Conservation (phyloP, 768 basidiomycete genomes). For the Tulasnella calospora region DNA sequence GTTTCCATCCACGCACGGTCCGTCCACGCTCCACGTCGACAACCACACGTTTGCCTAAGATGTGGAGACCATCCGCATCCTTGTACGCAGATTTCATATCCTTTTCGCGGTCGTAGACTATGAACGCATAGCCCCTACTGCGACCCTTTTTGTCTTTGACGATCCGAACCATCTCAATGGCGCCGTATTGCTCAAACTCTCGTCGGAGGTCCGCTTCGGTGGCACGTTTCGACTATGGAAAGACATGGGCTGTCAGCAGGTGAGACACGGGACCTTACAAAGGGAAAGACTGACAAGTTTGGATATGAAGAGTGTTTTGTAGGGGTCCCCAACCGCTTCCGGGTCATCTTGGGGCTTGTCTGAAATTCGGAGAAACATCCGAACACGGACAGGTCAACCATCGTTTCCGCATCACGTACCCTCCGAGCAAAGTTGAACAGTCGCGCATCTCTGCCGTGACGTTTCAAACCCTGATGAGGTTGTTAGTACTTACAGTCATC, state of each 20-base stretch:
- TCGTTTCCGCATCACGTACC: neutral
- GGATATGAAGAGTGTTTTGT: conserved; percentile 96
- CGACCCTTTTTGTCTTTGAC: conserved; percentile 87
- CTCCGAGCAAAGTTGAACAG: conserved; percentile 3
- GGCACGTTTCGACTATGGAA: conserved; percentile 74
- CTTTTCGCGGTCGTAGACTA: conserved; percentile 95
- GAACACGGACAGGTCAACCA: neutral
- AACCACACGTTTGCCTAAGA: conserved; percentile 91
- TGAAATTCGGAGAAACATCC: conserved; percentile 37
- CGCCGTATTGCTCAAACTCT: conserved; percentile 93
- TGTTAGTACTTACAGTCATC: conserved; percentile 68
- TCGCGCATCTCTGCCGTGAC: neutral
- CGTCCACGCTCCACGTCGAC: conserved; percentile 98
- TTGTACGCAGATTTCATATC: conserved; percentile 99
- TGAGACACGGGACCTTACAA: conserved; percentile 8
- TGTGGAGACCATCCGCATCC: conserved; percentile 93
- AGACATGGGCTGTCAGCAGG: conserved; percentile 16
- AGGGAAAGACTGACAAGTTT: conserved; percentile 57
- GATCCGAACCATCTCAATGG: conserved; percentile 89
- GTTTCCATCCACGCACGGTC: conserved; percentile 98
- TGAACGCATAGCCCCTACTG: conserved; percentile 88
- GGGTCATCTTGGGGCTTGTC: conserved; percentile 91
- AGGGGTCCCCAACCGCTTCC: conserved; percentile 91
- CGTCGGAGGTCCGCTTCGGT: conserved; percentile 88
- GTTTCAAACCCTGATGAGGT: neutral